Evolutionary conservation across 495 filamentous ascomycete species (phyloP).

Genomic region (Staphylotrichum longicolle): DNA sequence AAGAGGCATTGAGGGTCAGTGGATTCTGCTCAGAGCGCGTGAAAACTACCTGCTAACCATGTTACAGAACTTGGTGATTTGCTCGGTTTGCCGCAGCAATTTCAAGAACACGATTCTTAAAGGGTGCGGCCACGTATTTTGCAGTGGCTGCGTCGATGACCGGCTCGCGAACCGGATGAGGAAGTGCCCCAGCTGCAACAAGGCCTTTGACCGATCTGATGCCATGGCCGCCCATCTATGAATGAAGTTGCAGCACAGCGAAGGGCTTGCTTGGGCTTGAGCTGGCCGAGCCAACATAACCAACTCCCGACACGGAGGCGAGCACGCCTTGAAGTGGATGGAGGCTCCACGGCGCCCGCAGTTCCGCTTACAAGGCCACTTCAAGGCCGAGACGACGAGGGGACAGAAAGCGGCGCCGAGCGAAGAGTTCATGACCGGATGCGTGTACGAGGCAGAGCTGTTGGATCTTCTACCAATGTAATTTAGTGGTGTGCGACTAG

Average conservation of each 20-base stretch:
- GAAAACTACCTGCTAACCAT: conserved; percentile 37
- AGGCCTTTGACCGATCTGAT: conserved; percentile 85
- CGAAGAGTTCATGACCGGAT: conserved; percentile 1
- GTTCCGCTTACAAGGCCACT: neutral
- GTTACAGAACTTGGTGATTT: conserved; percentile 75
- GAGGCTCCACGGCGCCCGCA: neutral
- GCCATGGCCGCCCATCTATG: conserved; percentile 63
- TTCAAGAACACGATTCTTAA: conserved; percentile 93
- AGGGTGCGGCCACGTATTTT: conserved; percentile 96
- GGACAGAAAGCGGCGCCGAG: conserved; percentile 5
- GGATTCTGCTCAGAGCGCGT: neutral
- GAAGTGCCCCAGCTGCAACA: conserved; percentile 91
- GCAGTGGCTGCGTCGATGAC: conserved; percentile 82
- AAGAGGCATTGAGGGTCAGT: conserved; percentile 80
- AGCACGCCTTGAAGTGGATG: neutral
- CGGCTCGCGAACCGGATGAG: conserved; percentile 81
- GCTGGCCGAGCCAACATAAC: neutral
- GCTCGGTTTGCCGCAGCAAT: conserved; percentile 81
- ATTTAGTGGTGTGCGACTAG: conserved; percentile 16
- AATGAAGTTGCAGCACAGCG: neutral
- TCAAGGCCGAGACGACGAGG: neutral
- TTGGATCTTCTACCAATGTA: conserved; percentile 14
- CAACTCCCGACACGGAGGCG: neutral
- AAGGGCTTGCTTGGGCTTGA: neutral
- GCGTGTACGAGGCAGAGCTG: conserved; percentile 3